phyloP scores from a whole-genome alignment of 1,284 basidiomycete species.

The Cystobasidiaceae sp. region DNA sequence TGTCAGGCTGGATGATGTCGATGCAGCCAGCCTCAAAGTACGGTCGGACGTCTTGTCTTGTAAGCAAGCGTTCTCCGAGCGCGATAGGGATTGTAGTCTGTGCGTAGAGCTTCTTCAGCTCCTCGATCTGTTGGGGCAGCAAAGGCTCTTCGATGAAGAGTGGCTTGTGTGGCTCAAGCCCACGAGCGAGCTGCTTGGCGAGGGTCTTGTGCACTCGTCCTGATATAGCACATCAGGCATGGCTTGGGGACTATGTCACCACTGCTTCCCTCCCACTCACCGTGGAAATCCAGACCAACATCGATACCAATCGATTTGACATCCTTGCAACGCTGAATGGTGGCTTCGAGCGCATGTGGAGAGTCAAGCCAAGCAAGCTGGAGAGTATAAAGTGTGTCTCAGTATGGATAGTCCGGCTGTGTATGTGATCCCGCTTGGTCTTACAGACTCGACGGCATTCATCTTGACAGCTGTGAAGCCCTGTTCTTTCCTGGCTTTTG shows the following conservation, averaged over 20 bases:
- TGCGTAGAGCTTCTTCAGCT: slow-evolving; percentile 51
- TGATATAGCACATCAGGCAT: neutral
- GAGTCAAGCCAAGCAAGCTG: slow-evolving; percentile 52
- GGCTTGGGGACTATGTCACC: neutral
- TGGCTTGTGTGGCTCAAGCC: slow-evolving; percentile 61
- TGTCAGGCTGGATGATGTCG: slow-evolving; percentile 38
- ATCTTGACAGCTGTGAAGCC: slow-evolving; percentile 73
- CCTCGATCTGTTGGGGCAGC: slow-evolving; percentile 52
- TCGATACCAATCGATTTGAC: slow-evolving; percentile 63
- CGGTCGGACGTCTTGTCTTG: slow-evolving; percentile 63
- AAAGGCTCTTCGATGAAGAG: slow-evolving; percentile 74
- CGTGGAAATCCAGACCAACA: slow-evolving; percentile 54
- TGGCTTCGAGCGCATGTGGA: slow-evolving; percentile 55
- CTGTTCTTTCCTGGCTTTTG: slow-evolving; percentile 59
- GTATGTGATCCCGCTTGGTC: slow-evolving; percentile 11
- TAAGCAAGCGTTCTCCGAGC: slow-evolving; percentile 63
- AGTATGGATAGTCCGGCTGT: slow-evolving; percentile 33
- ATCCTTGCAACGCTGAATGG: slow-evolving; percentile 59
- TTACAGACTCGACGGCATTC: slow-evolving; percentile 54
- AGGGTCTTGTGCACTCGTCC: slow-evolving; percentile 63
- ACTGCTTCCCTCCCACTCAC: neutral
- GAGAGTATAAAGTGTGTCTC: slow-evolving; percentile 31
- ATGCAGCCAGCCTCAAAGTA: slow-evolving; percentile 42
- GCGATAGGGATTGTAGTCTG: slow-evolving; percentile 52
- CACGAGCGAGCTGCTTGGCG: slow-evolving; percentile 67